These are phyloP conservation scores for Lactifluus pinguis DNA, from an alignment of 768 basidiomycete genomes.

Conservation along the genomic window DNA sequence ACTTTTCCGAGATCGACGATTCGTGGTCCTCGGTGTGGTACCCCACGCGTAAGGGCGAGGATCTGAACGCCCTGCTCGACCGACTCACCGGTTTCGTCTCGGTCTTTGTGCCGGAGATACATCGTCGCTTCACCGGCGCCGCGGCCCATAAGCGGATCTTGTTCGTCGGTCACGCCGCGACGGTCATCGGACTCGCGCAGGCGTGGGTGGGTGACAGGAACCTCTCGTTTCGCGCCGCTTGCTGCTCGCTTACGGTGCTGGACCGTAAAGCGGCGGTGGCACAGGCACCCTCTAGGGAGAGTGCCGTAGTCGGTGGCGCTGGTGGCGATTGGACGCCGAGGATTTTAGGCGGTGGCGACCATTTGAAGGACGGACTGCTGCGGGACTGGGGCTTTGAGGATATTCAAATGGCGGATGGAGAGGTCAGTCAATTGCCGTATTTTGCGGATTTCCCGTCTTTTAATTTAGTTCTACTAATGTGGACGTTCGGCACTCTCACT, in stretches of 20 bases:
- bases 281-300: conserved; percentile 7
- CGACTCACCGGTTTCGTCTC: conserved; percentile 46
- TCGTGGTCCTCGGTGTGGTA: conserved; percentile 57
- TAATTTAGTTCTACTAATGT: neutral
- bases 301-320: conserved; percentile 19
- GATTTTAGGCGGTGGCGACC: conserved; percentile 45
- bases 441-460: neutral
- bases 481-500: neutral
- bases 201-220: conserved; percentile 44
- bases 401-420: conserved; percentile 48
- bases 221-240: conserved; percentile 44
- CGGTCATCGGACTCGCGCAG: conserved; percentile 55
- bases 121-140: conserved; percentile 31
- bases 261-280: conserved; percentile 24
- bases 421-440: conserved; percentile 33
- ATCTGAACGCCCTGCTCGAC: conserved; percentile 49
- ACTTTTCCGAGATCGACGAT: conserved; percentile 53
- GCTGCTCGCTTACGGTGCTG: conserved; percentile 61
- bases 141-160: conserved; percentile 42
- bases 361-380: conserved; percentile 48
- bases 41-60: conserved; percentile 67
- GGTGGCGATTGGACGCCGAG: conserved; percentile 38
- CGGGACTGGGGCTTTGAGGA: conserved; percentile 82
- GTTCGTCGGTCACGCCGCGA: conserved; percentile 69
- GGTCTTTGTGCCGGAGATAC: conserved; percentile 43